Base-by-base conservation (phyloP, 139 green algal species). In the Zygnema cylindricum region DNA sequence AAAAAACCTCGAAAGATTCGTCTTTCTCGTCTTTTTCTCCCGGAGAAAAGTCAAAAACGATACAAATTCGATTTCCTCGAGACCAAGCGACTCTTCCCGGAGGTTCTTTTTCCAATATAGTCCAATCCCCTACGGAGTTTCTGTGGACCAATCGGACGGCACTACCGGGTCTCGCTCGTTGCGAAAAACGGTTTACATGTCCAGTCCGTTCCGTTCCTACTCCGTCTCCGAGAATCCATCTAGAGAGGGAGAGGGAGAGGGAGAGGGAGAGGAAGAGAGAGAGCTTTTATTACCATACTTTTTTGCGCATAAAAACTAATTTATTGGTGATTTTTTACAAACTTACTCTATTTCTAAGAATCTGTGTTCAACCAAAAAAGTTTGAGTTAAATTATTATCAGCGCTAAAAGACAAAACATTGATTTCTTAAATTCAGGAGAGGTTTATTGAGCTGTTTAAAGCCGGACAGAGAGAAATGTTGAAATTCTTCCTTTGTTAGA, bases 41-140 rank as follows among this genome's bases (percentile, higher is more conserved):
- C 32, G 86, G 86, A 40, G 86, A 43, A 40, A 3, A 32, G n/a
- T 91, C 86, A 38, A 91, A 91, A 30, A 91, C 32, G 22, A 91
- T 43, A 78, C 86, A 90, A 1, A 91, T 7, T 36, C 16, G n/a
- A 7, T 39, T 41, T 30, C 23, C 25, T 2, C 86, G 55, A 35
- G 21, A 39, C 86, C 86, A 91, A 30, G 69, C 86, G 1, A 91
- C 86, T 85, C 86, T 78, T 33, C 32, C 86, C 35, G 82, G 35
- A 1, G 86, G 86, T 55, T 43, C 86, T 21, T 81, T 33, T 23
- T 40, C 73, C 3, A 43, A 30, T 43, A 54, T 22, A 3, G 2
- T 1, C 43, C 49, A 91, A 33, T 16, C 33, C 30, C 85, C 85
- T 30, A 7, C 42, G 3, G 1, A 1, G 1, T 63, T 23, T 33